Percentiles rank a stretch among this genome's conserved stretches.
phyloP scores from a whole-genome alignment of 768 basidiomycete genomes.

The Cyclocybe aegerita region DNA sequence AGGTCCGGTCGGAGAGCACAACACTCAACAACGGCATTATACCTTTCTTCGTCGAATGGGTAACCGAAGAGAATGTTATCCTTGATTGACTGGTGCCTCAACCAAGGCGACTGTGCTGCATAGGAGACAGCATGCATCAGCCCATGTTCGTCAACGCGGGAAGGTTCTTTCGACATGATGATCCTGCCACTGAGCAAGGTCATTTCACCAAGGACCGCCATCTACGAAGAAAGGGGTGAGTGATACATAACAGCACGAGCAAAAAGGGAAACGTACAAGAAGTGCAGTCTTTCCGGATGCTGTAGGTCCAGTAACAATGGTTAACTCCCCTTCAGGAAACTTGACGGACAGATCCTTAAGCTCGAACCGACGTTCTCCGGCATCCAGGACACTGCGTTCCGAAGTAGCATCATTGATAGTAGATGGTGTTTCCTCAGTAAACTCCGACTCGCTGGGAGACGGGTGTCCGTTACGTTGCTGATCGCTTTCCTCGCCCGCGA shows the following conservation, averaged over 20 bases:
- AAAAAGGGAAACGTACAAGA: conserved; percentile 41
- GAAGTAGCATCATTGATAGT: conserved; percentile 20
- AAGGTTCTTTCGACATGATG: conserved; percentile 65
- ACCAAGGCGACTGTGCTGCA: conserved; percentile 71
- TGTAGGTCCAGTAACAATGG: conserved; percentile 76
- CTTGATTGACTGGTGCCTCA: conserved; percentile 70
- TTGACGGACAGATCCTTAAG: conserved; percentile 62
- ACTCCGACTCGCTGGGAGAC: conserved; percentile 14
- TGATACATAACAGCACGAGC: background rate
- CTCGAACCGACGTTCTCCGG: conserved; percentile 59
- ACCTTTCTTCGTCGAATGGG: conserved; percentile 70
- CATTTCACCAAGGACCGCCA: conserved; percentile 76
- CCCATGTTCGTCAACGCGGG: conserved; percentile 58
- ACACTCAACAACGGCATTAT: conserved; percentile 74
- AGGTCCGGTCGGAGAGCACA: conserved; percentile 85
- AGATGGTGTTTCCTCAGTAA: conserved; percentile 17
- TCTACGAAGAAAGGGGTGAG: conserved; percentile 31
- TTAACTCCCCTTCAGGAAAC: conserved; percentile 73
- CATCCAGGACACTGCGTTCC: conserved; percentile 18
- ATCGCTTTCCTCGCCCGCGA: conserved; percentile 21
- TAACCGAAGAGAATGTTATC: conserved; percentile 83
- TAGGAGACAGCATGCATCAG: conserved; percentile 67
- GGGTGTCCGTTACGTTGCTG: conserved; percentile 10
- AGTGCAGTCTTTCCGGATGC: conserved; percentile 84
- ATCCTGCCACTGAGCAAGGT: conserved; percentile 49